Evolutionary conservation across 495 filamentous ascomycete species (phyloP), one percentile per base, ranked within the genome.

Genomic region (Podospora australis): DNA sequence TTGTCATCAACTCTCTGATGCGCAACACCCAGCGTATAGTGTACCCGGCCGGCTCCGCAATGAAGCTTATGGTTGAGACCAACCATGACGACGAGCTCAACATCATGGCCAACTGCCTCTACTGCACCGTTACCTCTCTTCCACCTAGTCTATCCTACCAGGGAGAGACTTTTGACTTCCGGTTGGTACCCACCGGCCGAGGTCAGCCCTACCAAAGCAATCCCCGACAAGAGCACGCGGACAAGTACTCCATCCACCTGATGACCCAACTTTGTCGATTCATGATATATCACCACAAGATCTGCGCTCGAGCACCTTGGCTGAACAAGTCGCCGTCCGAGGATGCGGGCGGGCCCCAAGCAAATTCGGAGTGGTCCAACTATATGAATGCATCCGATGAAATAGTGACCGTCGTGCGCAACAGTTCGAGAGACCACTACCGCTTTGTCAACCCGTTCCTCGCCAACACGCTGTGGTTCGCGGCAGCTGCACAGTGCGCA

Each of bases 1-100:
- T 69, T 5, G 61, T 69, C 45, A 49, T 62, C 22, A 65, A 62
- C 46, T 62, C 61, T 7, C 35, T 67, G 17, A 62, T 62, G 61
- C 44, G 43, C 19, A 53, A 63, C 39, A 60, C 63, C 3, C 64
- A 67, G 41, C 25, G 35, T 8, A 56, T 59, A 1, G 53, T 51
- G 24, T 45, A 50, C 14, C 47, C 48, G 14, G 32, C 39, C 26
- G 55, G 44, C 20, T 40, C 36, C 8, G 28, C 24, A 1, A 32
- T 45, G 11, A n/a, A 42, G 32, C 29, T 40, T 4, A 11, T 42
- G 13, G 17, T 23, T 24, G 34, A 43, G 11, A 41, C 14, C 30
- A 24, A 46, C 28, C 43, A 39, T 6, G 20, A 34, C 14, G 25
- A 44, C 26, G 32, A 50, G 1, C 50, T 59, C 20, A 44, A 46